Percentiles rank a stretch among this genome's conserved stretches.
Evolutionary conservation across 2,329 filamentous ascomycete species (phyloP).

Genomic region (Cordyceps fumosorosea): DNA sequence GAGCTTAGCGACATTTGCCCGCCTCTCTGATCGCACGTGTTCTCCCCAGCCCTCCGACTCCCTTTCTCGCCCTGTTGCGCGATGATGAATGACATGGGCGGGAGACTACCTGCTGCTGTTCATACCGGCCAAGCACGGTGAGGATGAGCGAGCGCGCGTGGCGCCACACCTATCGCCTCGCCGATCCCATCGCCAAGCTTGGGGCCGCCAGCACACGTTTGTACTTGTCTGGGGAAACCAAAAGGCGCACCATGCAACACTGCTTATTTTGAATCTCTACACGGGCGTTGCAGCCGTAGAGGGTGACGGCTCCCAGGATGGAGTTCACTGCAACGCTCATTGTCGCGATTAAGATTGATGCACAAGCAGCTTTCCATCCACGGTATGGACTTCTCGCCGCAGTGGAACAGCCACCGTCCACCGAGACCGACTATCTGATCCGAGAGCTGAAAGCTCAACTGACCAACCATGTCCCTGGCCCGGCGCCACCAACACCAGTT

Average conservation of each 20-base stretch:
- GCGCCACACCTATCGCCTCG: not conserved
- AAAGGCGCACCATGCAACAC: not conserved
- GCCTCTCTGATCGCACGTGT: not conserved
- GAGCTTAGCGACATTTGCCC: not conserved
- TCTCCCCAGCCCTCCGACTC: not conserved
- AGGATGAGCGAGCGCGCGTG: not conserved
- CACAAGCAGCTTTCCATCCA: no score
- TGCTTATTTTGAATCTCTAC: not conserved
- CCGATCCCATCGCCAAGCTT: not conserved
- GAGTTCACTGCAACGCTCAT: no score
- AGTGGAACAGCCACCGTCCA: no score
- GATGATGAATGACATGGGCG: not conserved
- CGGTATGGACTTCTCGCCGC: no score
- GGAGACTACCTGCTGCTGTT: not conserved
- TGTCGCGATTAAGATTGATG: no score
- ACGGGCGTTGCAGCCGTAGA: no score
- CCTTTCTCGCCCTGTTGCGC: no score
- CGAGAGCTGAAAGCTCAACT: not conserved
- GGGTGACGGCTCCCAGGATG: no score
- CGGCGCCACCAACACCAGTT: slow-evolving; percentile 3
- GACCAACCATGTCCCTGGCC: not conserved
- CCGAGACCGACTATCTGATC: not conserved
- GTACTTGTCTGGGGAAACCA: not conserved
- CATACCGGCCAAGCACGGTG: slow-evolving; percentile 4
- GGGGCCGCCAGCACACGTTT: not conserved